Evolutionary conservation across 1,139 yeast genomes (phyloP).

Genomic region (Scheffersomyces insectosa): DNA sequence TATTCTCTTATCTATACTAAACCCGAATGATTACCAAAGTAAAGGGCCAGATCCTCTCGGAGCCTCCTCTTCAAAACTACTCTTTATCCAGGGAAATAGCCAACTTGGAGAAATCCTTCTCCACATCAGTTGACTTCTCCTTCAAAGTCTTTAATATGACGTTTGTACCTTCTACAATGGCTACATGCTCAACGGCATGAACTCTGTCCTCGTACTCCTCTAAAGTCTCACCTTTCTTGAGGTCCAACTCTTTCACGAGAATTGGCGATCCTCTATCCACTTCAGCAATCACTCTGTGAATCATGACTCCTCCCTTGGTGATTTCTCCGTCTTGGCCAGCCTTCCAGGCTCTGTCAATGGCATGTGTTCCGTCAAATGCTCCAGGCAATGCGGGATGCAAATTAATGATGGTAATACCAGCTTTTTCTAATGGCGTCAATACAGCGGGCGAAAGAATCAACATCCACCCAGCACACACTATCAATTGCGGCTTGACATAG

Average conservation of each 20-base stretch:
- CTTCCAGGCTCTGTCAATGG: conserved; percentile 93
- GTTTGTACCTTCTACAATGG: conserved; percentile 88
- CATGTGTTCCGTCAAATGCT: conserved; percentile 94
- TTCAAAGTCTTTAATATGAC: conserved; percentile 50
- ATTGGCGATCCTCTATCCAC: conserved; percentile 94
- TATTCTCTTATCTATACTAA: no score
- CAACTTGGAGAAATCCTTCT: no score
- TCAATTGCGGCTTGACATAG: conserved; percentile 66
- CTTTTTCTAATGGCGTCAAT: conserved; percentile 61
- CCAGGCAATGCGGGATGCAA: conserved; percentile 97
- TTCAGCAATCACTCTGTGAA: conserved; percentile 89
- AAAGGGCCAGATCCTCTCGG: no score
- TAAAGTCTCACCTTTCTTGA: conserved; percentile 69
- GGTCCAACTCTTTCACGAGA: conserved; percentile 72
- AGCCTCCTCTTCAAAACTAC: no score
- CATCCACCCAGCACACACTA: conserved; percentile 99
- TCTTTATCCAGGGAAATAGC: no score
- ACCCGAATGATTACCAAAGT: no score
- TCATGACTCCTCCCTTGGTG: conserved; percentile 90
- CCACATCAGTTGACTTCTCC: not conserved
- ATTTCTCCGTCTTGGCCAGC: conserved; percentile 85
- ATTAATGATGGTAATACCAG: conserved; percentile 76
- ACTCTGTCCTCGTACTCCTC: conserved; percentile 82
- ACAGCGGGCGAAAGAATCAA: conserved; percentile 80
- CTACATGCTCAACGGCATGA: conserved; percentile 82